phyloP scores from a whole-genome alignment of 306 rosid genomes.

The Benincasa hispida region DNA sequence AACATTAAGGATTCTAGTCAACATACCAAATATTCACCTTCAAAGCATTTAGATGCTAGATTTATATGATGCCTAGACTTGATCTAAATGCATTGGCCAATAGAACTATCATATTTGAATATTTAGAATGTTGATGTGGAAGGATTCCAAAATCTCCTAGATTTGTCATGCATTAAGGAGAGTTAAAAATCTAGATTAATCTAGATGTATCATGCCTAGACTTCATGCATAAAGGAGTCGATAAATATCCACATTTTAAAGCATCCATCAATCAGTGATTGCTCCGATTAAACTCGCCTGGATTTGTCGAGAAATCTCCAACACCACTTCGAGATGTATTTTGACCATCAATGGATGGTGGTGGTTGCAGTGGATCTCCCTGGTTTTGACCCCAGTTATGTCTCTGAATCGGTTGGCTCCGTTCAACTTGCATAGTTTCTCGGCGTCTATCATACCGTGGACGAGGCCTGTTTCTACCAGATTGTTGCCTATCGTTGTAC shows the following conservation, averaged over 20 bases:
- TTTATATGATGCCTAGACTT: too few species aligned
- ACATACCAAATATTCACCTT: too few species aligned
- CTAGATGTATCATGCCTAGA: not conserved
- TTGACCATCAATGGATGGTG: slow-evolving; percentile 20
- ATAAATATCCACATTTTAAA: not conserved
- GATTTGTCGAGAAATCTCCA: not conserved
- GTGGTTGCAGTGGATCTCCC: slow-evolving; percentile 26
- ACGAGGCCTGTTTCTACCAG: slow-evolving; percentile 47
- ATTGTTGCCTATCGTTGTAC: slow-evolving; percentile 39
- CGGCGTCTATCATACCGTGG: slow-evolving; percentile 65
- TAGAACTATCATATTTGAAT: not conserved
- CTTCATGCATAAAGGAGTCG: not conserved
- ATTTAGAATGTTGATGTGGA: not conserved
- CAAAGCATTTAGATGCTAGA: too few species aligned
- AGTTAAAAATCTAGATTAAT: not conserved
- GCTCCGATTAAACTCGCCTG: slow-evolving; percentile 4
- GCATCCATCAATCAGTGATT: slow-evolving; percentile 5
- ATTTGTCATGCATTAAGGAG: not conserved
- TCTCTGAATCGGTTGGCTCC: slow-evolving; percentile 34
- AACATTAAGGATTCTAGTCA: too few species aligned
- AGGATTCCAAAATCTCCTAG: not conserved
- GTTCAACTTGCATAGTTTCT: slow-evolving; percentile 58
- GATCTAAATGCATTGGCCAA: not conserved
- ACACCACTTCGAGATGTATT: slow-evolving; percentile 16
- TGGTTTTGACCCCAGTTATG: slow-evolving; percentile 33